phyloP scores from a whole-genome alignment of 2,329 filamentous ascomycete genomes.

The Cercospora janseana region DNA sequence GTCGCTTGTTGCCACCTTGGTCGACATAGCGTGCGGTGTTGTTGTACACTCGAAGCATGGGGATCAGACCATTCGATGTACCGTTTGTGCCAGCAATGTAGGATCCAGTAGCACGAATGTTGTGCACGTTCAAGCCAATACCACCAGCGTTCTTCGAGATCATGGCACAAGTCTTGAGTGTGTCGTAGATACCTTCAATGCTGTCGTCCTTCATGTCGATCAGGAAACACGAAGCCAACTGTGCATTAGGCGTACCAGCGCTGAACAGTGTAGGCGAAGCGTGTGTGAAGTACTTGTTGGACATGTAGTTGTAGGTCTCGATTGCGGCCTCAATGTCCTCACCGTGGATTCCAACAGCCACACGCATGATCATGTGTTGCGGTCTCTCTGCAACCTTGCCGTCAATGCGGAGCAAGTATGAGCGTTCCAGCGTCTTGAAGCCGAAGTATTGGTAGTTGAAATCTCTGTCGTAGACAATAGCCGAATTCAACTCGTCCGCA shows the following conservation, averaged over 20 bases:
- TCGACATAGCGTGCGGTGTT: constrained; percentile 99
- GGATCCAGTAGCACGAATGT: constrained; percentile 93
- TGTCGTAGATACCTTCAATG: constrained; percentile 99
- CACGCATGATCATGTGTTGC: constrained; percentile 99
- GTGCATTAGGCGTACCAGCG: constrained; percentile 88
- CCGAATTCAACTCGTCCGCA: constrained; percentile 95
- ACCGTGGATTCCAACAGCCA: constrained; percentile 93
- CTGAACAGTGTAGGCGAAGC: constrained; percentile 98
- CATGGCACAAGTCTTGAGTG: constrained; percentile 98
- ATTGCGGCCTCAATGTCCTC: constrained; percentile 91
- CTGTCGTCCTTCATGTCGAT: constrained; percentile 99
- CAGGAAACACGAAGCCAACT: constrained; percentile 97
- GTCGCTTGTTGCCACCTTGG: constrained; percentile 98
- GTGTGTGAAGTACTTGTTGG: constrained; percentile 96
- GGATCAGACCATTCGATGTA: constrained; percentile 93
- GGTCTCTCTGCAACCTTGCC: constrained; percentile 96
- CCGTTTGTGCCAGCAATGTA: constrained; percentile 99
- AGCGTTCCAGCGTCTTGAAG: constrained; percentile 98
- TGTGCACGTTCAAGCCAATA: constrained; percentile 94
- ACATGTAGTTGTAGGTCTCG: constrained; percentile 99
- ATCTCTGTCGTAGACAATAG: constrained; percentile 97
- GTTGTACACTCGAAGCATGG: constrained; percentile 98
- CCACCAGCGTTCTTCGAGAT: constrained; percentile 99
- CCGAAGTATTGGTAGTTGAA: constrained; percentile 99
- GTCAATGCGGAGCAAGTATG: constrained; percentile 91